Percentiles rank a stretch among this genome's conserved stretches.
These are phyloP conservation scores for Fusarium equiseti DNA, from an alignment of 2,329 filamentous ascomycete genomes.

Conservation along the genomic window DNA sequence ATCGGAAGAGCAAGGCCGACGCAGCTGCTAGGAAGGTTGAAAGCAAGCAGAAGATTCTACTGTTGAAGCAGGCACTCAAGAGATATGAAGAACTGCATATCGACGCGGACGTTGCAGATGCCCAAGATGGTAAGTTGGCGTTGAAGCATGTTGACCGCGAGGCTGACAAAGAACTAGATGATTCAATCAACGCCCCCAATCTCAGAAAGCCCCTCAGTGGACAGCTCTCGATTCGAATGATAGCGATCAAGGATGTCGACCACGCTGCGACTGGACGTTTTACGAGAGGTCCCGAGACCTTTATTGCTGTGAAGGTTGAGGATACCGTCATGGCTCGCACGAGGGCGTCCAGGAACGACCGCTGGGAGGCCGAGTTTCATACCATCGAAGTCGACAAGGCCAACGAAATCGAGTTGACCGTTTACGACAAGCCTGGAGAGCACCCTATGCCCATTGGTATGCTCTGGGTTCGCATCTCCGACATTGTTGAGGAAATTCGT, in stretches of 20 bases:
- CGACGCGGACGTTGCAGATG: constrained; percentile 84
- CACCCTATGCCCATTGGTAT: constrained; percentile 93
- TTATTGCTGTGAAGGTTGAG: constrained; percentile 96
- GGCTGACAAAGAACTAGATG: constrained; percentile 70
- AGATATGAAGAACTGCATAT: constrained; percentile 98
- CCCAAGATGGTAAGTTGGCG: constrained; percentile 77
- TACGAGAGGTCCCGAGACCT: constrained; percentile 91
- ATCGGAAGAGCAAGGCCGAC: constrained; percentile 94
- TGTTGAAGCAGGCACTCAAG: constrained; percentile 95
- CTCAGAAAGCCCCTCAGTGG: constrained; percentile 96
- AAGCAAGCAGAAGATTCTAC: constrained; percentile 97
- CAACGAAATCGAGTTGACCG: constrained; percentile 96
- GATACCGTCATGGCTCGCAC: constrained; percentile 92
- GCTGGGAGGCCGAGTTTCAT: constrained; percentile 92
- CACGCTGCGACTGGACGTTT: constrained; percentile 89
- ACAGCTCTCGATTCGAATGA: constrained; percentile 85
- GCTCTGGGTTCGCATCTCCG: constrained; percentile 95
- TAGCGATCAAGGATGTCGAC: constrained; percentile 93
- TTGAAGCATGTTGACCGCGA: not conserved
- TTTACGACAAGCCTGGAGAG: constrained; percentile 95
- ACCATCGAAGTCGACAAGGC: constrained; percentile 97
- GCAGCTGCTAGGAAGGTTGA: constrained; percentile 90
- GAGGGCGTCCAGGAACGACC: constrained; percentile 84
- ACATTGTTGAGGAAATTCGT: constrained; percentile 97
- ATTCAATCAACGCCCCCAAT: constrained; percentile 95